These are phyloP conservation scores for Blastobotrys terrestris DNA, from an alignment of 805 yeast genomes.

Conservation along the genomic window DNA sequence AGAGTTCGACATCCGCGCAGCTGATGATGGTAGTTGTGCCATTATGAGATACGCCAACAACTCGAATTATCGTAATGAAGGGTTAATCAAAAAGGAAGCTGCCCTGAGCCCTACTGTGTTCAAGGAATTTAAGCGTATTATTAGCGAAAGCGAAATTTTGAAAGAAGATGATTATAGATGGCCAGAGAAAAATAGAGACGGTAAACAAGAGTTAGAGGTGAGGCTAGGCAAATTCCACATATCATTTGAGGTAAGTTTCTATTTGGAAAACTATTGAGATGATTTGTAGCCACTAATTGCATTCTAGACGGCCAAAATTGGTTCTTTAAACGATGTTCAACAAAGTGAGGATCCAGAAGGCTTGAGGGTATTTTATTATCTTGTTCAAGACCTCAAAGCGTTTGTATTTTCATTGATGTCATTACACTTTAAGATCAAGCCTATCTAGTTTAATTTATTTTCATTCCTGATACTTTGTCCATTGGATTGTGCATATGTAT, in stretches of 20 bases:
- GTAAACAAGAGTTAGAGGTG: conserved; percentile 39
- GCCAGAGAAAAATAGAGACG: conserved; percentile 38
- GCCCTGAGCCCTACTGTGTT: conserved; percentile 33
- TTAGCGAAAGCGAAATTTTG: conserved; percentile 37
- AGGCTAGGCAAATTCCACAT: conserved; percentile 33
- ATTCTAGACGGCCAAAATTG: conserved; percentile 33
- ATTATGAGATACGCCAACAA: conserved; percentile 39
- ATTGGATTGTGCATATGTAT: neutral
- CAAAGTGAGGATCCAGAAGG: conserved; percentile 40
- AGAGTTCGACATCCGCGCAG: conserved; percentile 32
- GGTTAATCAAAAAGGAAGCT: conserved; percentile 37
- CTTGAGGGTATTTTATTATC: conserved; percentile 38
- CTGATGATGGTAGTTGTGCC: conserved; percentile 29
- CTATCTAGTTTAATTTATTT: conserved; percentile 1
- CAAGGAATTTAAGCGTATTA: conserved; percentile 31
- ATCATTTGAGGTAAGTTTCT: conserved; percentile 27
- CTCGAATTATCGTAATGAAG: conserved; percentile 41
- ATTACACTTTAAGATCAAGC: conserved; percentile 37
- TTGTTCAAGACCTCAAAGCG: conserved; percentile 40
- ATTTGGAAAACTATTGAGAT: neutral
- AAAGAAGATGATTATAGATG: conserved; percentile 36
- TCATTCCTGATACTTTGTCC: neutral
- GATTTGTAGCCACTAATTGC: neutral
- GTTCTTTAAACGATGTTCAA: conserved; percentile 37
- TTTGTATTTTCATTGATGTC: conserved; percentile 38